Percentiles rank a stretch among this genome's conserved stretches.
phyloP scores from a whole-genome alignment of 176 grass and related monocot genomes.

The Zea mays region Zm-B73-REFERENCE-NAM-5.0 NC_050096.1:84733001-84733500 shows the following conservation, averaged over 20 bases:
- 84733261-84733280: too few relatives aligned
- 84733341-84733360: too few relatives aligned
- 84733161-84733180: background rate
- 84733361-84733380: background rate
- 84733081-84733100: background rate
- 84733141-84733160: background rate
- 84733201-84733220: background rate
- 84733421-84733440: background rate
- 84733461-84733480: conserved; percentile 13
- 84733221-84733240: too few relatives aligned
- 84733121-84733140: background rate
- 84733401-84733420: background rate
- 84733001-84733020: conserved; percentile 45
- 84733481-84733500: background rate
- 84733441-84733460: background rate
- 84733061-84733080: background rate
- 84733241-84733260: too few relatives aligned
- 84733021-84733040: conserved; percentile 28
- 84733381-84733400: background rate
- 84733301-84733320: too few relatives aligned
- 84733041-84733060: too few relatives aligned
- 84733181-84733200: background rate
- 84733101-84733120: background rate
- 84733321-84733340: too few relatives aligned
- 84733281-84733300: too few relatives aligned